phyloP scores from a whole-genome alignment of 2,329 filamentous ascomycete species.

The Monosporascus sp. region DNA sequence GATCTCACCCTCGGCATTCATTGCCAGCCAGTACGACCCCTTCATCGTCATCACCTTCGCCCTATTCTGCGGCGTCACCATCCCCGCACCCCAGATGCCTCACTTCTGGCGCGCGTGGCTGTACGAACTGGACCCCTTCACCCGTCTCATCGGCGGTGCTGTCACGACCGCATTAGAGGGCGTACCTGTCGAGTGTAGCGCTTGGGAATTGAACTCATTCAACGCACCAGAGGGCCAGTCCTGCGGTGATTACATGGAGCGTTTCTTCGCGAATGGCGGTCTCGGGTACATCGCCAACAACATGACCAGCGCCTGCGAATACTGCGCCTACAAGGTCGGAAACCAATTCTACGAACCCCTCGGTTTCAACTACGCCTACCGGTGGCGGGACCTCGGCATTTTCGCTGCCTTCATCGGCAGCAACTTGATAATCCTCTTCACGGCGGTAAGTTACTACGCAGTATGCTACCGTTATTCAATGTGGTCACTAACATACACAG shows the following conservation, averaged over 20 bases:
- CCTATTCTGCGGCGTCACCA: constrained; percentile 83
- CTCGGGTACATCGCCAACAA: constrained; percentile 67
- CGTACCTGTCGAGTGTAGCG: constrained; percentile 54
- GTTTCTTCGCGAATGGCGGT: constrained; percentile 64
- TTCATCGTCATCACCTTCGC: constrained; percentile 78
- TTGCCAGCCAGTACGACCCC: constrained; percentile 74
- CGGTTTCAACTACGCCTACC: constrained; percentile 57
- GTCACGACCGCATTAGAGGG: constrained; percentile 71
- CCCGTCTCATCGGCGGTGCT: constrained; percentile 73
- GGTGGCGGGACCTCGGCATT: constrained; percentile 83
- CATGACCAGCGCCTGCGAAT: constrained; percentile 62
- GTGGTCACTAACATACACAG: constrained; percentile 36
- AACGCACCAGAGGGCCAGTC: constrained; percentile 57
- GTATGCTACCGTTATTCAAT: constrained; percentile 56
- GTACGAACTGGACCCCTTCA: constrained; percentile 79
- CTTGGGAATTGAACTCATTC: constrained; percentile 62
- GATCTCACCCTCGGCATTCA: constrained; percentile 71
- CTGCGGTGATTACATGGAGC: constrained; percentile 70
- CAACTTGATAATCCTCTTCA: constrained; percentile 61
- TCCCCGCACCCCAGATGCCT: constrained; percentile 72
- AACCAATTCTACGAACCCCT: constrained; percentile 73
- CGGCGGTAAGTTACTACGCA: constrained; percentile 50
- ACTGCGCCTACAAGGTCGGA: constrained; percentile 75
- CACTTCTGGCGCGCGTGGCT: constrained; percentile 75
- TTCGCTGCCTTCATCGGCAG: constrained; percentile 69